Evolutionary conservation across 2,329 filamentous ascomycete genomes (phyloP).

Genomic region (Hortaea sp.): DNA sequence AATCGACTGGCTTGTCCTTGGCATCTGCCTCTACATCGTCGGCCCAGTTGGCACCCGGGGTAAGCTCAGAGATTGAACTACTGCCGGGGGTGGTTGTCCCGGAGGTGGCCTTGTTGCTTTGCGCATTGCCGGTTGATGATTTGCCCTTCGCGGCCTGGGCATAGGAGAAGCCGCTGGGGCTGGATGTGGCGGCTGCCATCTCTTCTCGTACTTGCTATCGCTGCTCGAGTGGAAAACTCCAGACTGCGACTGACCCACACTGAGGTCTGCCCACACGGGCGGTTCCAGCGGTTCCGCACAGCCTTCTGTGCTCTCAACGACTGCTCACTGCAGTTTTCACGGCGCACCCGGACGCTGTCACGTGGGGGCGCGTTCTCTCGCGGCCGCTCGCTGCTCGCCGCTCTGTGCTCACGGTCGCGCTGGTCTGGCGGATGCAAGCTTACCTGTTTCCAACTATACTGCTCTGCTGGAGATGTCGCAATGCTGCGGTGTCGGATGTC

Average conservation of each 20-base stretch:
- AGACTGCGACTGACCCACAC: conserved; percentile 5
- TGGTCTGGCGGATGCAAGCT: too few species aligned
- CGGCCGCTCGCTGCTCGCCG: not conserved
- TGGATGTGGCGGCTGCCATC: conserved; percentile 19
- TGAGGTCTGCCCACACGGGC: conserved; percentile 10
- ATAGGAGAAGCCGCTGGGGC: conserved; percentile 61
- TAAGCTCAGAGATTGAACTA: conserved; percentile 25
- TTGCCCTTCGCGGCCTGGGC: conserved; percentile 88
- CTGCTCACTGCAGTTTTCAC: conserved; percentile 1
- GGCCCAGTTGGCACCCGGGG: conserved; percentile 34
- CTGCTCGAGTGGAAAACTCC: not conserved
- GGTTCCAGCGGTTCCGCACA: conserved; percentile 1
- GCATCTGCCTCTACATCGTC: conserved; percentile 38
- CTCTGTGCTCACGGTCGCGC: too few species aligned
- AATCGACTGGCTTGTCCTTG: conserved; percentile 27
- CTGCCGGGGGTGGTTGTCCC: conserved; percentile 33
- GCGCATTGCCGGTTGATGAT: conserved; percentile 37
- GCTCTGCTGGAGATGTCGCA: too few species aligned
- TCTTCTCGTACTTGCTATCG: not conserved
- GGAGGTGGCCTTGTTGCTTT: conserved; percentile 37
- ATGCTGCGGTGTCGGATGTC: too few species aligned
- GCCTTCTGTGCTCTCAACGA: conserved; percentile 1
- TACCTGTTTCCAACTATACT: too few species aligned
- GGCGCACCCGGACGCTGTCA: too few species aligned
- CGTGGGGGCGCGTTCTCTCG: too few species aligned